Evolutionary conservation across 2,329 filamentous ascomycete genomes (phyloP), one percentile per base, ranked within the genome.

Genomic region (Pseudocercospora vitis): DNA sequence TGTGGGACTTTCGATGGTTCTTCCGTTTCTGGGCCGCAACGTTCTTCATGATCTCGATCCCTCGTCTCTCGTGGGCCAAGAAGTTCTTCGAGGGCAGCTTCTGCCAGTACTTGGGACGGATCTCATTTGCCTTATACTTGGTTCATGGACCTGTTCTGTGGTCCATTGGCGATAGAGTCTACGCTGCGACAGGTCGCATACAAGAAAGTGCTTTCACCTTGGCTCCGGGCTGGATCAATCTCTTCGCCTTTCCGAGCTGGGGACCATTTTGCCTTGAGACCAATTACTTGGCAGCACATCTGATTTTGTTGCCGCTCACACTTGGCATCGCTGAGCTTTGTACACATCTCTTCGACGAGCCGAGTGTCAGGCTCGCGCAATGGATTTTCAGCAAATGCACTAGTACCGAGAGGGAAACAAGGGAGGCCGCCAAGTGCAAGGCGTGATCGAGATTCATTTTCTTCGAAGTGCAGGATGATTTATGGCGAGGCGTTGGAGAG

Each of bases 101-200:
- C 60, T 80, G 78, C 60, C 83, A 84, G 62, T 84, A 84, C 56
- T 74, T 87, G 2, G 84, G 83, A 0, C 76, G 78, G 37, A 75
- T 86, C 48, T 85, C 81, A 0, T 87, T 80, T 63, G 73, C 78
- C 0, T 69, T 87, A 3, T 87, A 87, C 66, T 72, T 87, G 4
- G 75, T 86, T 4, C 84, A 87, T 57, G 83, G 83, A 0, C 83
- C 83, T 0, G 66, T 87, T 1, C 70, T 87, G 0, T 79, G 75
- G 73, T 76, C 74, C 0, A 46, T 86, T 0, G 84, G 82, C 1
- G 82, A 88, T 63, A 74, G 85, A 26, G 23, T 88, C 1, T 88
- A 88, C 67, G 75, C 79, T 4, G 80, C 81, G 12, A 46, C 37
- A 19, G 37, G 37, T 12, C 37, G 37, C 5, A 16, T 19, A 12